These are phyloP conservation scores for Radiomyces spectabilis DNA, from an alignment of 192 early-diverging fungal species.

Conservation along the genomic window DNA sequence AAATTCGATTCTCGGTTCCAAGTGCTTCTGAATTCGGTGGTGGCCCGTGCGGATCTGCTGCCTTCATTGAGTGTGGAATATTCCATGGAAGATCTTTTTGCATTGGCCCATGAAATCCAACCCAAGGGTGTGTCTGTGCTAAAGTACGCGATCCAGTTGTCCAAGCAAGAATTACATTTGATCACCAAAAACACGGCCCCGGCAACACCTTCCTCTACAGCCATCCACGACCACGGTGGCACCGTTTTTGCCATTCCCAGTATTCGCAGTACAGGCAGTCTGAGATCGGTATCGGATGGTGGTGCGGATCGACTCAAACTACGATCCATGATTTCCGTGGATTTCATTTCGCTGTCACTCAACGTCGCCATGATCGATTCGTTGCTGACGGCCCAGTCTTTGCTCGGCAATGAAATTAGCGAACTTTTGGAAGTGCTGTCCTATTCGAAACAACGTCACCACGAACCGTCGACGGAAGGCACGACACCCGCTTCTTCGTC, in stretches of 20 bases:
- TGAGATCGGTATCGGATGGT: slow-evolving; percentile 8
- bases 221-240: slow-evolving; percentile 25
- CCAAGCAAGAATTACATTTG: slow-evolving; percentile 47
- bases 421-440: slow-evolving; percentile 61
- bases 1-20: slow-evolving; percentile 53
- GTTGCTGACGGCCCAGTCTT: slow-evolving; percentile 68
- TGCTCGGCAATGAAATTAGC: slow-evolving; percentile 67
- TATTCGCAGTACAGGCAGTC: slow-evolving; percentile 38
- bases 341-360: slow-evolving; percentile 43
- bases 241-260: slow-evolving; percentile 49
- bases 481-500: not conserved
- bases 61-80: slow-evolving; percentile 56
- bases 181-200: slow-evolving; percentile 17
- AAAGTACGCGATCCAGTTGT: slow-evolving; percentile 39
- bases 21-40: slow-evolving; percentile 48
- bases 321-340: slow-evolving; percentile 42
- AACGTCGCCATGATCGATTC: slow-evolving; percentile 70
- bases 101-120: slow-evolving; percentile 39
- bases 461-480: slow-evolving; percentile 32
- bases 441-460: slow-evolving; percentile 15
- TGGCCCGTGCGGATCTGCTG: slow-evolving; percentile 55
- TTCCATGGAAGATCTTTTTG: slow-evolving; percentile 41
- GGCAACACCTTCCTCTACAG: slow-evolving; percentile 2
- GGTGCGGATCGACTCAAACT: slow-evolving; percentile 30
- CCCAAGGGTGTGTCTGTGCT: slow-evolving; percentile 24